These are phyloP conservation scores for Nigrospora oryzae DNA, from an alignment of 2,329 filamentous ascomycete species.

Conservation along the genomic window DNA sequence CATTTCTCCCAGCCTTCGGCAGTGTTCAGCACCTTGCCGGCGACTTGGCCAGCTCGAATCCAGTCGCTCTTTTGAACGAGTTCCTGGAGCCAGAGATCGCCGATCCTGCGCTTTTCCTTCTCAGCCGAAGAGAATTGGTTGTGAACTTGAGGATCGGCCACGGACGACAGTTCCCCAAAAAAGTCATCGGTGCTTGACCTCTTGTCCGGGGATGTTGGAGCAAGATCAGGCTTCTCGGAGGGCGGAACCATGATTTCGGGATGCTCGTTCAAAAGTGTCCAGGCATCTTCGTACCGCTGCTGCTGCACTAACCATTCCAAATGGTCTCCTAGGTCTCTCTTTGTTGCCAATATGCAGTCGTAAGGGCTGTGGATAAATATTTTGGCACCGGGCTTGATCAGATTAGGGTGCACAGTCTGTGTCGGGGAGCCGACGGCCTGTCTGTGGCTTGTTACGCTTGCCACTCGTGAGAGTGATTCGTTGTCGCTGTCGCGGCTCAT, in stretches of 20 bases:
- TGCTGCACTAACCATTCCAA: conserved; percentile 78
- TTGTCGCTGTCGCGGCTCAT: conserved; percentile 53
- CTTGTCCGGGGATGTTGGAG: conserved; percentile 30
- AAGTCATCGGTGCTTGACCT: conserved; percentile 49
- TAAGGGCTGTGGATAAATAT: conserved; percentile 96
- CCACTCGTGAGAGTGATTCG: conserved; percentile 37
- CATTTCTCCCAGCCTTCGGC: conserved; percentile 88
- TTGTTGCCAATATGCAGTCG: conserved; percentile 88
- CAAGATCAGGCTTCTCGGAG: conserved; percentile 25
- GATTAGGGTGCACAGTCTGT: conserved; percentile 39
- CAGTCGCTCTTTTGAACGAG: conserved; percentile 69
- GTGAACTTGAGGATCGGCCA: conserved; percentile 50
- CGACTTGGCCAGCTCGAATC: conserved; percentile 68
- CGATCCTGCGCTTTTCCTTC: conserved; percentile 83
- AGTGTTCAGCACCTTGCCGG: conserved; percentile 73
- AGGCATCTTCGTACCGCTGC: conserved; percentile 74
- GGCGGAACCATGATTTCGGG: conserved; percentile 57
- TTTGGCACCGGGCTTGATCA: conserved; percentile 51
- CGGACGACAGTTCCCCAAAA: conserved; percentile 63
- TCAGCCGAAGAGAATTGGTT: conserved; percentile 59
- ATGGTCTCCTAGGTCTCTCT: conserved; percentile 79
- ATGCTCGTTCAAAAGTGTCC: conserved; percentile 82
- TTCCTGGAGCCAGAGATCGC: conserved; percentile 88
- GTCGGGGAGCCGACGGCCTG: conserved; percentile 13
- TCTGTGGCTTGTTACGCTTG: conserved; percentile 28